Percentiles rank a stretch among this genome's conserved stretches.
Conservation (phyloP, 1,284 basidiomycete genomes). For the Malassezia furfur region DNA sequence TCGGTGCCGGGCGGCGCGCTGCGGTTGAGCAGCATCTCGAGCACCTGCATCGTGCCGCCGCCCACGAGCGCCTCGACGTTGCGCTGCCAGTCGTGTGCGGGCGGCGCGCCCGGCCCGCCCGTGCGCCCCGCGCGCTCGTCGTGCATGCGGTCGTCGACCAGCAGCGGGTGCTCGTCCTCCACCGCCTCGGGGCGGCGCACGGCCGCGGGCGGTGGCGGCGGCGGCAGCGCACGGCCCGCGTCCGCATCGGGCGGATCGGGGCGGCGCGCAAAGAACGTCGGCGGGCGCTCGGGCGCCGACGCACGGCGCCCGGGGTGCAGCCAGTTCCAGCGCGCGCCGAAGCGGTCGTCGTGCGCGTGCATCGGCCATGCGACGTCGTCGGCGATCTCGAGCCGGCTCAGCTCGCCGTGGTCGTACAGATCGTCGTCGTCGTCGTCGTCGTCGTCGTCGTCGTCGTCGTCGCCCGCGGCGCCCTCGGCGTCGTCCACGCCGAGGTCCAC, state of each 20-base stretch:
- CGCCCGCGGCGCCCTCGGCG: no score
- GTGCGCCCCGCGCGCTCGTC: slow-evolving; percentile 15
- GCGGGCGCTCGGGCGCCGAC: slow-evolving; percentile 18
- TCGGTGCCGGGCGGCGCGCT: slow-evolving; percentile 19
- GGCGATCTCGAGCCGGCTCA: slow-evolving; percentile 35
- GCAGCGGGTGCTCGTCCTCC: slow-evolving; percentile 59
- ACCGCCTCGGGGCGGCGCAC: not conserved
- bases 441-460: slow-evolving; percentile 27
- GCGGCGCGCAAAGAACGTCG: slow-evolving; percentile 29
- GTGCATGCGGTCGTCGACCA: slow-evolving; percentile 55
- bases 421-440: slow-evolving; percentile 19
- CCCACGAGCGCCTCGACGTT: slow-evolving; percentile 74
- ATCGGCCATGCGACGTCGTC: slow-evolving; percentile 22
- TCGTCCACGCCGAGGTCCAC: not conserved
- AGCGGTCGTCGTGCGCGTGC: slow-evolving; percentile 32
- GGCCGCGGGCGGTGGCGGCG: not conserved
- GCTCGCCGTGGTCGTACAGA: slow-evolving; percentile 22
- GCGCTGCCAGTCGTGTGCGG: slow-evolving; percentile 52
- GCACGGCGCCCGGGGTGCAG: slow-evolving; percentile 18
- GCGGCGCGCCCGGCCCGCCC: slow-evolving; percentile 12
- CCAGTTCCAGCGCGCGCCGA: slow-evolving; percentile 46
- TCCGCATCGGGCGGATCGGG: not conserved
- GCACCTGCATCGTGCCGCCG: slow-evolving; percentile 67
- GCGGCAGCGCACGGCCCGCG: not conserved
- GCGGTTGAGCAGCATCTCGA: slow-evolving; percentile 62